Conservation (phyloP, 2,329 filamentous ascomycete genomes). For the Stenocarpella maydis region DNA sequence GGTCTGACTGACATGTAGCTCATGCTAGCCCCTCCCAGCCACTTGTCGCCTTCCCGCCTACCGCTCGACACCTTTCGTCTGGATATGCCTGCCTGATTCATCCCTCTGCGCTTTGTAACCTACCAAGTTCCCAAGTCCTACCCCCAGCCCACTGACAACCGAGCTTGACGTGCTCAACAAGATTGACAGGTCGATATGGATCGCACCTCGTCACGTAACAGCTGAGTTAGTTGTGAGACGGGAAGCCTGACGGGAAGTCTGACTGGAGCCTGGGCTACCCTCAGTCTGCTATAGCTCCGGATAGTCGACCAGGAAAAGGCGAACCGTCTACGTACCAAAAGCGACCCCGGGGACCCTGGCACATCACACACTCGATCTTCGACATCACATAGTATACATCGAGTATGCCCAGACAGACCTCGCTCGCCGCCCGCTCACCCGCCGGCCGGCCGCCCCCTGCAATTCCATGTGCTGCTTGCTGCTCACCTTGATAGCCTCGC, state of each 20-base stretch:
- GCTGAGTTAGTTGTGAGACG: slow-evolving; percentile 18
- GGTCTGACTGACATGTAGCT: neutral
- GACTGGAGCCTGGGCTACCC: no score
- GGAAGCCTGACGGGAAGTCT: neutral
- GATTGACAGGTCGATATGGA: slow-evolving; percentile 23
- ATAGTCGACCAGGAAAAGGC: neutral
- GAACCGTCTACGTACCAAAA: neutral
- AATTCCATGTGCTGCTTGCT: neutral
- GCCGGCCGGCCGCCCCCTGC: neutral
- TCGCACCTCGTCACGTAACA: slow-evolving; percentile 15
- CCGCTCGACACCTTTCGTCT: slow-evolving; percentile 11
- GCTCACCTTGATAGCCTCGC: neutral
- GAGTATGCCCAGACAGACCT: neutral
- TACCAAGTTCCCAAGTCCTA: neutral
- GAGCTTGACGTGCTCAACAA: slow-evolving; percentile 20
- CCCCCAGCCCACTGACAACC: slow-evolving; percentile 8
- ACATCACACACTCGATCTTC: neutral
- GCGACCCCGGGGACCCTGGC: neutral
- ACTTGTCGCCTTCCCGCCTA: neutral
- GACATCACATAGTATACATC: neutral
- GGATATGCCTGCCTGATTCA: slow-evolving; percentile 4
- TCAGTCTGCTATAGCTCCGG: no score
- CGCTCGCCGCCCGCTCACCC: neutral
- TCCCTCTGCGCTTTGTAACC: slow-evolving; percentile 5
- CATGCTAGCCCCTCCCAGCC: neutral